Percentiles rank a stretch among this genome's conserved stretches.
These are phyloP conservation scores for Saturnispora sekii DNA, from an alignment of 805 yeast genomes.

Conservation along the genomic window DNA sequence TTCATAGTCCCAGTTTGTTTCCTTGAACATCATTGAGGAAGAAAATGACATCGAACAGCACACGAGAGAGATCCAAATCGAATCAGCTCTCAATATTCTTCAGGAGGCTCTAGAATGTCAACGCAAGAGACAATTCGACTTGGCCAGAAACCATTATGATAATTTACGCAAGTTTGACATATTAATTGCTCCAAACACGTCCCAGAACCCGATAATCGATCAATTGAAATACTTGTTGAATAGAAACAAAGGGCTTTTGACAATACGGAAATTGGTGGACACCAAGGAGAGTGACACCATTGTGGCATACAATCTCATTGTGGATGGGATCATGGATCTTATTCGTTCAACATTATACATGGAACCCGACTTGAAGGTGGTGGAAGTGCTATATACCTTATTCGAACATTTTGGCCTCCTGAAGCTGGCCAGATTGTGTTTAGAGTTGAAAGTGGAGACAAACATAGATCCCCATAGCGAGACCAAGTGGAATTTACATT, in stretches of 20 bases:
- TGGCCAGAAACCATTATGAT: slow-evolving; percentile 50
- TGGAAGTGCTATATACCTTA: slow-evolving; percentile 40
- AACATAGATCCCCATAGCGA: slow-evolving; percentile 20
- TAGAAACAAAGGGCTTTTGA: slow-evolving; percentile 73
- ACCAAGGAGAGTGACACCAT: neutral
- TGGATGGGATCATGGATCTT: slow-evolving; percentile 45
- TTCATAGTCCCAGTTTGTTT: slow-evolving; percentile 56
- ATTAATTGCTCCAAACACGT: slow-evolving; percentile 33
- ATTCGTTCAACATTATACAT: slow-evolving; percentile 54
- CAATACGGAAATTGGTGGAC: slow-evolving; percentile 29
- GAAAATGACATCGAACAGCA: slow-evolving; percentile 80
- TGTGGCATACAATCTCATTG: slow-evolving; percentile 10
- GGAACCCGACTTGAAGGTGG: slow-evolving; percentile 52
- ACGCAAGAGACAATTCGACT: slow-evolving; percentile 29
- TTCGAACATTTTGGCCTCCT: slow-evolving; percentile 39
- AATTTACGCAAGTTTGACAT: slow-evolving; percentile 63
- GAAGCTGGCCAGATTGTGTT: slow-evolving; percentile 42
- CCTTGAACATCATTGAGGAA: slow-evolving; percentile 71
- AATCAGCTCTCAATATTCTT: slow-evolving; percentile 70
- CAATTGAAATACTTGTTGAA: slow-evolving; percentile 66
- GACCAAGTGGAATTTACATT: slow-evolving; percentile 18
- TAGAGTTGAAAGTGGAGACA: slow-evolving; percentile 50
- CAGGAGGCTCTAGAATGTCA: slow-evolving; percentile 62
- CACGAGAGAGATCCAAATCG: slow-evolving; percentile 83
- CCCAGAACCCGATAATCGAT: slow-evolving; percentile 55